These are phyloP conservation scores for Protea cynaroides DNA, from an alignment of 164 flowering plant species.

Conservation along the genomic window DNA sequence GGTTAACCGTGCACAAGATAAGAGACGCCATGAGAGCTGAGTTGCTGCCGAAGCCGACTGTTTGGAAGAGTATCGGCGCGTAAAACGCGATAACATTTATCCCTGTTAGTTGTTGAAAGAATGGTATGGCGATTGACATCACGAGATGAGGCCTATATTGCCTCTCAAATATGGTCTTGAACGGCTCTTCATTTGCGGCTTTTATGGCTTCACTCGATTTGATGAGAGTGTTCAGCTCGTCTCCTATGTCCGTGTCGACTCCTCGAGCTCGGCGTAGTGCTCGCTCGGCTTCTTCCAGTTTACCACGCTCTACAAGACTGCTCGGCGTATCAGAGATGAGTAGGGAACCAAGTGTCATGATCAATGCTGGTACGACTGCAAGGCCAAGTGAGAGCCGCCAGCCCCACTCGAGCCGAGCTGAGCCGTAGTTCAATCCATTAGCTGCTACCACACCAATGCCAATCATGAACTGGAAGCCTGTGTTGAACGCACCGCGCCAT, in stretches of 20 bases:
- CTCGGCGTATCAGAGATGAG: conserved; percentile 50
- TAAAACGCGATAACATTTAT: conserved; percentile 58
- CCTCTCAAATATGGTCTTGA: conserved; percentile 38
- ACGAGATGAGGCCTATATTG: conserved; percentile 49
- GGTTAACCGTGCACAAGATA: conserved; percentile 47
- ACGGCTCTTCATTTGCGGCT: conserved; percentile 28
- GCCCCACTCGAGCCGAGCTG: conserved; percentile 41
- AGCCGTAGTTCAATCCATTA: conserved; percentile 44
- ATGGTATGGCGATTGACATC: conserved; percentile 46
- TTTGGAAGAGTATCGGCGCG: conserved; percentile 60
- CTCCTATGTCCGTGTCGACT: conserved; percentile 25
- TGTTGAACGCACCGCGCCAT: conserved; percentile 69
- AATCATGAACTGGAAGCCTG: conserved; percentile 54
- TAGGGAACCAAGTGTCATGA: conserved; percentile 49
- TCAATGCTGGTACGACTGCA: conserved; percentile 46
- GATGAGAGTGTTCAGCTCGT: conserved; percentile 36
- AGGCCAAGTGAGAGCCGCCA: conserved; percentile 73
- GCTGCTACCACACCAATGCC: conserved; percentile 52
- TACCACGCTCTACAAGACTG: conserved; percentile 51
- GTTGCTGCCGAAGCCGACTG: conserved; percentile 57
- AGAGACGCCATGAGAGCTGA: conserved; percentile 50
- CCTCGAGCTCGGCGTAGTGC: conserved; percentile 37
- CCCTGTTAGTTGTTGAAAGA: conserved; percentile 55
- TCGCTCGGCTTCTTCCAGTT: conserved; percentile 28
- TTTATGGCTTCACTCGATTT: conserved; percentile 28